These are phyloP conservation scores for Psilocybe azurescens DNA, from an alignment of 768 basidiomycete species.

Conservation along the genomic window DNA sequence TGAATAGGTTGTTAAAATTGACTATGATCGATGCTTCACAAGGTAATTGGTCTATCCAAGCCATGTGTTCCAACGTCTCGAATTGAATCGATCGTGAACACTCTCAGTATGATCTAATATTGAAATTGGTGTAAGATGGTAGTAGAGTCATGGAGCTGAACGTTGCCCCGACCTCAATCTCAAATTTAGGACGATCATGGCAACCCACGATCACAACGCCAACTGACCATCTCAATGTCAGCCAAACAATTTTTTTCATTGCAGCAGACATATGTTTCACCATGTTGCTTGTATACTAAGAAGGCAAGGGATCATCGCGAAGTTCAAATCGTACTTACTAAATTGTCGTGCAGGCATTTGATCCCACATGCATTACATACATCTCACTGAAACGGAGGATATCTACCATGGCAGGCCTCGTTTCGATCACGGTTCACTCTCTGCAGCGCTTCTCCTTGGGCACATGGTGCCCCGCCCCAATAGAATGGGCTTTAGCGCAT, in stretches of 20 bases:
- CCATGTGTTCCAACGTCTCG: neutral
- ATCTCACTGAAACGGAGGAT: neutral
- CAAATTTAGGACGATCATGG: neutral
- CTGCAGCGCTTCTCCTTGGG: neutral
- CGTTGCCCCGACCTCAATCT: neutral
- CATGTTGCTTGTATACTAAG: neutral
- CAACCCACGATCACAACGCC: neutral
- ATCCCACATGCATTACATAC: neutral
- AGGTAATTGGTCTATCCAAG: too few relatives aligned
- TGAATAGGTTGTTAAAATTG: neutral
- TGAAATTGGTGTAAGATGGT: too few relatives aligned
- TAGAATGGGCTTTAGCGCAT: neutral
- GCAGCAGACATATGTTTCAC: neutral
- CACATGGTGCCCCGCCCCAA: neutral
- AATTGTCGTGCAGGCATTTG: neutral
- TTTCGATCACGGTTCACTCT: neutral
- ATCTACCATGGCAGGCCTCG: neutral
- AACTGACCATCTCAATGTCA: neutral
- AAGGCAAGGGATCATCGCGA: neutral
- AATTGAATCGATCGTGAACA: neutral
- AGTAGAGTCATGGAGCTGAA: neutral
- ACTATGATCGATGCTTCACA: neutral
- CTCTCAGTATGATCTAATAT: too few relatives aligned
- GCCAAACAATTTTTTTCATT: too few relatives aligned
- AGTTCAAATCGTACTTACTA: neutral